A percentile compares a stretch with the other conserved stretches of the same genome.
phyloP scores from a whole-genome alignment of 371 early-diverging fungal species.

The Parasitella parasitica region DNA sequence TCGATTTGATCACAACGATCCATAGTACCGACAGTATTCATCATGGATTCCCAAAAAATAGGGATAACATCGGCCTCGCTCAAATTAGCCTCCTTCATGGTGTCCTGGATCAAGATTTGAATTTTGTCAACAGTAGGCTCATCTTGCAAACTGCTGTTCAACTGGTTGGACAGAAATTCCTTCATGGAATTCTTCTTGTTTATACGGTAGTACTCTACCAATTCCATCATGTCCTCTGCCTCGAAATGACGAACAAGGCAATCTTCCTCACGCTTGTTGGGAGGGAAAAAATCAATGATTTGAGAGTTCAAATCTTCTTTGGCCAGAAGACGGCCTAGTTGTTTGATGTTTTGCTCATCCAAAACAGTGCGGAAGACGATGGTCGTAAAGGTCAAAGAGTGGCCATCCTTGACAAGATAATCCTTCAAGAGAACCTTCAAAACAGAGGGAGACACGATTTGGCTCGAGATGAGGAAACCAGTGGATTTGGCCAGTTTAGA shows the following conservation, averaged over 20 bases:
- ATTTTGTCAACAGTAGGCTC: slow-evolving; percentile 60
- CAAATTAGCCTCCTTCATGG: slow-evolving; percentile 74
- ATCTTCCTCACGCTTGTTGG: slow-evolving; percentile 86
- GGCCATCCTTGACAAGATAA: slow-evolving; percentile 90
- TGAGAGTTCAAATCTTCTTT: slow-evolving; percentile 72
- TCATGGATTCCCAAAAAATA: slow-evolving; percentile 81
- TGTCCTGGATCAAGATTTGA: slow-evolving; percentile 60
- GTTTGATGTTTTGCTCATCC: slow-evolving; percentile 73
- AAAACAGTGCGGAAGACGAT: slow-evolving; percentile 81
- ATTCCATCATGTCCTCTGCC: slow-evolving; percentile 84
- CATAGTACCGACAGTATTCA: slow-evolving; percentile 75
- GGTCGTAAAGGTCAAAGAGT: slow-evolving; percentile 79
- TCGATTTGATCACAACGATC: slow-evolving; percentile 85
- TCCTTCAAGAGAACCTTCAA: slow-evolving; percentile 83
- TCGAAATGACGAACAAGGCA: slow-evolving; percentile 90
- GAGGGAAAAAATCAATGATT: slow-evolving; percentile 89
- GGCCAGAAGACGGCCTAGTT: slow-evolving; percentile 68
- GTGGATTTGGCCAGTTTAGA: slow-evolving; percentile 79
- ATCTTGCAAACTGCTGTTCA: slow-evolving; percentile 62
- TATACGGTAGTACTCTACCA: slow-evolving; percentile 79
- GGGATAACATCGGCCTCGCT: slow-evolving; percentile 73
- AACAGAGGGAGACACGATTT: slow-evolving; percentile 66
- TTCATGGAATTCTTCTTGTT: slow-evolving; percentile 70
- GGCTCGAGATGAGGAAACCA: slow-evolving; percentile 72
- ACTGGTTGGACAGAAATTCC: slow-evolving; percentile 57